Evolutionary conservation across 768 basidiomycete species (phyloP).

Genomic region (Rhizopogon salebrosus): DNA sequence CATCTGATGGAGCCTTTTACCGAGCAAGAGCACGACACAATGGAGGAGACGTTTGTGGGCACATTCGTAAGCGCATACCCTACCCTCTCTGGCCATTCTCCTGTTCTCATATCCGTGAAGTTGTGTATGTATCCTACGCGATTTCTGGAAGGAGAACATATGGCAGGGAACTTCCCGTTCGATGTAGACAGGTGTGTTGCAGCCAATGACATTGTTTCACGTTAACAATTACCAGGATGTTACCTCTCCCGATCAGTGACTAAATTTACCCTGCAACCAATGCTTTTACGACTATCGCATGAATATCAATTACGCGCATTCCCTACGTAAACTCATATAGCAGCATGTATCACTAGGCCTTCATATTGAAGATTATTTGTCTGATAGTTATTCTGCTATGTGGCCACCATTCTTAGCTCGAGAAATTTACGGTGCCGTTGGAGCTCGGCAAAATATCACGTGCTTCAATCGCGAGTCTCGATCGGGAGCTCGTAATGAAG

Average conservation of each 20-base stretch:
- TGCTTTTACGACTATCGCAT: not conserved
- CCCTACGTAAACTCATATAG: not conserved
- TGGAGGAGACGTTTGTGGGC: slow-evolving; percentile 85
- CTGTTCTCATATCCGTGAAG: slow-evolving; percentile 32
- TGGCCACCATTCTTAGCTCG: too few relatives aligned
- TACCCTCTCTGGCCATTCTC: not conserved
- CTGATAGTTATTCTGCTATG: not conserved
- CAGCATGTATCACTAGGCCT: not conserved
- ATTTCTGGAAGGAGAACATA: slow-evolving; percentile 92
- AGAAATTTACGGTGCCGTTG: too few relatives aligned
- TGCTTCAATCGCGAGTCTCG: too few relatives aligned
- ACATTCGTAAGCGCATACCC: slow-evolving; percentile 63
- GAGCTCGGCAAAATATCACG: too few relatives aligned
- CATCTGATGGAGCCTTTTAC: slow-evolving; percentile 69
- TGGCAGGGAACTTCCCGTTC: slow-evolving; percentile 89
- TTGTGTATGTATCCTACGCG: slow-evolving; percentile 77
- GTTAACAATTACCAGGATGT: slow-evolving; percentile 34
- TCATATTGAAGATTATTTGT: slow-evolving; percentile 3
- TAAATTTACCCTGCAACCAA: slow-evolving; percentile 19
- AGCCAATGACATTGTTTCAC: not conserved
- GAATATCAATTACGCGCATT: not conserved
- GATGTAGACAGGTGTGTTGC: slow-evolving; percentile 68
- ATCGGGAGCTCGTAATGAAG: too few relatives aligned
- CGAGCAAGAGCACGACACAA: slow-evolving; percentile 79
- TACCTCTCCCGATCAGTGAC: slow-evolving; percentile 74